A percentile compares a stretch with the other conserved stretches of the same genome.
Conservation (phyloP, 192 early-diverging fungal species). For the Linnemannia exigua region DNA sequence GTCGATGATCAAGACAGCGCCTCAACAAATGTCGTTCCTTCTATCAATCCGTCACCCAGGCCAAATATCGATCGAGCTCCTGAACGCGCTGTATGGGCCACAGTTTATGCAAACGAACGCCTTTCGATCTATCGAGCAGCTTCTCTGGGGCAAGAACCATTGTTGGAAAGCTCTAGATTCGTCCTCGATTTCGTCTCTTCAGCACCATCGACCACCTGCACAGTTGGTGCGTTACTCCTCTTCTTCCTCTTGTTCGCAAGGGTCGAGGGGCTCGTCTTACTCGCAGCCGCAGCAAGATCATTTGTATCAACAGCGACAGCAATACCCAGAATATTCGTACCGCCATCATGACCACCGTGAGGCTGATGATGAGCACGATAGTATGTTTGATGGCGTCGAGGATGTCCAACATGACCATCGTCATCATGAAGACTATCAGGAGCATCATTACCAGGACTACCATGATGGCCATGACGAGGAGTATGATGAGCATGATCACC, state of each 20-base stretch:
- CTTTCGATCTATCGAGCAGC: conserved; percentile 44
- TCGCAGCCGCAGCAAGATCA: neutral
- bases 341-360: neutral
- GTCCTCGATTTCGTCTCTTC: neutral
- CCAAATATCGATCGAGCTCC: conserved; percentile 45
- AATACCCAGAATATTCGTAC: neutral
- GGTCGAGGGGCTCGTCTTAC: neutral
- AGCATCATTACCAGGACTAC: conserved; percentile 10
- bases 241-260: neutral
- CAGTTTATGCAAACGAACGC: conserved; percentile 46
- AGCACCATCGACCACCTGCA: neutral
- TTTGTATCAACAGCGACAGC: conserved; percentile 5
- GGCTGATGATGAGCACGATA: neutral
- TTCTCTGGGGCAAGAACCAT: conserved; percentile 40
- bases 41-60: conserved; percentile 52
- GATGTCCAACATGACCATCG: neutral
- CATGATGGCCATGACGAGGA: neutral
- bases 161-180: neutral
- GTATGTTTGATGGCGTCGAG: neutral
- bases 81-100: conserved; percentile 49
- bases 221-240: neutral
- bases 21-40: conserved; percentile 40
- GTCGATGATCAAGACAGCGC: conserved; percentile 37
- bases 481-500: neutral
- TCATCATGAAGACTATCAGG: neutral